These are phyloP conservation scores for Endothia cerciana DNA, from an alignment of 2,329 filamentous ascomycete genomes.

Conservation along the genomic window DNA sequence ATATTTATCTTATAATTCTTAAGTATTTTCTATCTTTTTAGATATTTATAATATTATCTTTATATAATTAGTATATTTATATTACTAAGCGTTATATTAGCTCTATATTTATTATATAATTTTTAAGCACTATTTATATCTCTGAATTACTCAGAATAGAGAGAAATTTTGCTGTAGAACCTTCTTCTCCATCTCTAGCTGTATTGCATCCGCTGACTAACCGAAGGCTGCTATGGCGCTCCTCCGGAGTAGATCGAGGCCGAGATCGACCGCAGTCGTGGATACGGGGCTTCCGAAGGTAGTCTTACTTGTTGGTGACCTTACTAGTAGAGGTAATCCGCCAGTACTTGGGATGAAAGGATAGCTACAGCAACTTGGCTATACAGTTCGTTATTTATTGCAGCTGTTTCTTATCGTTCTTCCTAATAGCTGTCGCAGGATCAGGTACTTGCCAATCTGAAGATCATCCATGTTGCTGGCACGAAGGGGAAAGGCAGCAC, in stretches of 20 bases:
- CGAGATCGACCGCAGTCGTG: not conserved
- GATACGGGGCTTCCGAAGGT: not conserved
- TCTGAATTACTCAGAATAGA: not conserved
- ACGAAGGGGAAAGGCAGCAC: conserved; percentile 95
- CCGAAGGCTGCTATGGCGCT: not conserved
- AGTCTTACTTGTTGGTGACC: not conserved
- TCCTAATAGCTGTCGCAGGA: not conserved
- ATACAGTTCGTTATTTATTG: not conserved
- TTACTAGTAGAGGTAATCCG: not conserved
- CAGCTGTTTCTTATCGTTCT: not conserved
- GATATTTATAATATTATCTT: too few relatives aligned
- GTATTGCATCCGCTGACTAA: not conserved
- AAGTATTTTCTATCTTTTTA: too few relatives aligned
- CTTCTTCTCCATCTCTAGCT: not conserved
- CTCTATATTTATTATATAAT: too few relatives aligned
- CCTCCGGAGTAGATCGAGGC: not conserved
- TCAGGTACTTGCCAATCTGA: not conserved
- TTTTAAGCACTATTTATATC: too few relatives aligned
- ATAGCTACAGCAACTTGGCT: not conserved
- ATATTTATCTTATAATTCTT: too few relatives aligned
- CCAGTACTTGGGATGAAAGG: not conserved
- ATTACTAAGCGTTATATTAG: too few relatives aligned
- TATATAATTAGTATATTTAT: too few relatives aligned
- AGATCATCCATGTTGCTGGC: conserved; percentile 78
- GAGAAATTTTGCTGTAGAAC: not conserved